Conservation (phyloP, 352 stramenopile species). For the Aphanomyces astaci region DNA sequence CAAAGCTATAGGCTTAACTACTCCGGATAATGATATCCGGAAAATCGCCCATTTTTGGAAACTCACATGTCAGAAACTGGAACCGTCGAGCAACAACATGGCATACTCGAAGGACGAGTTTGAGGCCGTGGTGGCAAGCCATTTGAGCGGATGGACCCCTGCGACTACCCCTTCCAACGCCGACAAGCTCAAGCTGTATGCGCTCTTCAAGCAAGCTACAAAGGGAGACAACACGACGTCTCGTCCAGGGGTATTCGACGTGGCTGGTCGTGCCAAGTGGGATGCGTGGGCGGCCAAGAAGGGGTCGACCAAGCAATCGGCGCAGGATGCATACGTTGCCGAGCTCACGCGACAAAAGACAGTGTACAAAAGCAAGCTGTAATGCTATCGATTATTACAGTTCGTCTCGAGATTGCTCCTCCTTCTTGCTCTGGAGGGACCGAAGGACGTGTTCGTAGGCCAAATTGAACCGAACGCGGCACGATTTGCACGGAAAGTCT, state of each 20-base stretch:
- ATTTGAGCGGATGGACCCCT: slow-evolving; percentile 24
- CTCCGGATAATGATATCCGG: not conserved
- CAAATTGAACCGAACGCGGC: slow-evolving; percentile 12
- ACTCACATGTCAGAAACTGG: not conserved
- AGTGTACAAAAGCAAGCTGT: slow-evolving; percentile 44
- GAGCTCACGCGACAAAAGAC: slow-evolving; percentile 79
- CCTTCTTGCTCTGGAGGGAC: not conserved
- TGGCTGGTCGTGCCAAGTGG: slow-evolving; percentile 86
- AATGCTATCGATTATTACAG: not conserved
- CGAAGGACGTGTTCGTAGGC: slow-evolving; percentile 1
- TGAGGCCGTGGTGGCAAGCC: not conserved
- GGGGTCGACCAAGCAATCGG: slow-evolving; percentile 69
- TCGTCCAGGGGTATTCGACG: slow-evolving; percentile 80
- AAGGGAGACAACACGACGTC: slow-evolving; percentile 78
- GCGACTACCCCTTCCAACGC: slow-evolving; percentile 43
- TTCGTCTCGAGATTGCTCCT: not conserved
- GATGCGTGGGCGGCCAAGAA: slow-evolving; percentile 82
- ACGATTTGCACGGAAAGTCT: slow-evolving; percentile 21
- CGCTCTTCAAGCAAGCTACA: slow-evolving; percentile 85
- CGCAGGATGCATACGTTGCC: slow-evolving; percentile 83
- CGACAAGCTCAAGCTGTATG: slow-evolving; percentile 85
- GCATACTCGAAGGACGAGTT: not conserved
- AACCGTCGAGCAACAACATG: not conserved
- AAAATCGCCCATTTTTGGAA: not conserved
- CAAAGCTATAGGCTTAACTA: too few relatives aligned